Evolutionary conservation across 1,139 yeast species (phyloP), one percentile per base, ranked within the genome.

Genomic region (Sugiyamaella grinbergsii): DNA sequence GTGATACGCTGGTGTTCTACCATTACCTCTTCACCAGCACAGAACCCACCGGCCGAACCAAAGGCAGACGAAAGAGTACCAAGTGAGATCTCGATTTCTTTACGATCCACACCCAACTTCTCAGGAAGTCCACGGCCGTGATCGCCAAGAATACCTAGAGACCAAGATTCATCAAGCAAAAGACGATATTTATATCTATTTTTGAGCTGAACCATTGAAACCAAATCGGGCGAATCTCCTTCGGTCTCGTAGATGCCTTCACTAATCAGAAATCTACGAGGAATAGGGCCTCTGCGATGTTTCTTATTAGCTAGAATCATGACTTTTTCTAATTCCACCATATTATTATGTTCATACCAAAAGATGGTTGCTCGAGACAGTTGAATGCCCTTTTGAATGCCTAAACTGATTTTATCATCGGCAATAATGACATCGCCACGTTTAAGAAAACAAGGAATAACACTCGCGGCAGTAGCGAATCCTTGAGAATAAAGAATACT

Each of bases 41-140:
- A 93, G 69, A 89, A 93, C 0, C 96, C 98, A 57, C 99, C 99
- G 40, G 94, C 83, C 7, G 95, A 77, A n/a, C 91, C 94, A 59
- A 91, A 77, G 0, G 95, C 77, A 39, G 78, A 77, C 10, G 96
- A 95, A 76, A 93, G 72, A 2, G 95, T 83, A 24, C 97, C 97
- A 54, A 89, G 78, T 10, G 96, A 86, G 58, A 93, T 83, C 58
- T 93, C 94, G 54, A 93, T 76, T 1, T 74, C 70, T 1, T 74
- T 70, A 49, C 91, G 82, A 61, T 85, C 72, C 37, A 78, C 77
- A 50, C 66, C 77, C 57, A 71, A 81, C 62, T 78, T 82, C 70
- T 94, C 98, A 29, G 85, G 74, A 26, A 89, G 68, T 40, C 99
- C 99, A 60, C 88, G 82, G 43, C 99, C 98, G 36, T 83, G 79